Evolutionary conservation across 352 stramenopile genomes (phyloP).

Genomic region (Phytophthora multivora): DNA sequence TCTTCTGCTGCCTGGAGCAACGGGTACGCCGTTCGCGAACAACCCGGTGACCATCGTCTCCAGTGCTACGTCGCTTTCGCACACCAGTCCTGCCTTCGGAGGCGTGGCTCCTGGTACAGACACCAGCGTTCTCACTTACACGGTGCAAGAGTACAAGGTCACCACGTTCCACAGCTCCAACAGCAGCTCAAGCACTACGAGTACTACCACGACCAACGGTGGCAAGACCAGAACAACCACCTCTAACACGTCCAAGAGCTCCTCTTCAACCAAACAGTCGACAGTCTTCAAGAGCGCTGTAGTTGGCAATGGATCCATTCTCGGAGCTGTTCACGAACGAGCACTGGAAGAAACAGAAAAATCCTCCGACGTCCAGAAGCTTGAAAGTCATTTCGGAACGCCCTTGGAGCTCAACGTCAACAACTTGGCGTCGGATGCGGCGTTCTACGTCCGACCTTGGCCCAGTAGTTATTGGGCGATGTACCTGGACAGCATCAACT

Average conservation of each 20-base stretch:
- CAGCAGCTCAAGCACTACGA: slow-evolving; percentile 20
- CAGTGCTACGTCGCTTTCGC: slow-evolving; percentile 30
- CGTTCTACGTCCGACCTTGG: slow-evolving; percentile 44
- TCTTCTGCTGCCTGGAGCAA: slow-evolving; percentile 16
- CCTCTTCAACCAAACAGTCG: slow-evolving; percentile 23
- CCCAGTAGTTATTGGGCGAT: slow-evolving; percentile 66
- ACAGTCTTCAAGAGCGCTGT: slow-evolving; percentile 20
- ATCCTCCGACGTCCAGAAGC: slow-evolving; percentile 35
- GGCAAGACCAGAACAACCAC: slow-evolving; percentile 16
- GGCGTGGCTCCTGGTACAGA: slow-evolving; percentile 17
- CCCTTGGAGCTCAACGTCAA: slow-evolving; percentile 37
- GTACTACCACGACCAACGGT: slow-evolving; percentile 9
- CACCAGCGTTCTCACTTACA: slow-evolving; percentile 22
- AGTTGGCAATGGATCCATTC: background rate
- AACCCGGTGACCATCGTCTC: slow-evolving; percentile 37
- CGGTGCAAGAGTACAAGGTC: slow-evolving; percentile 22
- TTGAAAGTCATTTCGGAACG: slow-evolving; percentile 39
- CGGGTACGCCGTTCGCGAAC: slow-evolving; percentile 34
- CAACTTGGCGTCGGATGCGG: slow-evolving; percentile 21
- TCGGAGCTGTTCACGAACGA: slow-evolving; percentile 7
- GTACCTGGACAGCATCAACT: slow-evolving; percentile 73
- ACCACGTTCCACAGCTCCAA: slow-evolving; percentile 18
- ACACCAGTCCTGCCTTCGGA: slow-evolving; percentile 33
- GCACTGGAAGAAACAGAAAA: slow-evolving; percentile 24
- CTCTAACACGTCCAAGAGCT: slow-evolving; percentile 9